Evolutionary conservation across 108 stramenopile genomes (phyloP).

Genomic region (Skeletonema tropicum): DNA sequence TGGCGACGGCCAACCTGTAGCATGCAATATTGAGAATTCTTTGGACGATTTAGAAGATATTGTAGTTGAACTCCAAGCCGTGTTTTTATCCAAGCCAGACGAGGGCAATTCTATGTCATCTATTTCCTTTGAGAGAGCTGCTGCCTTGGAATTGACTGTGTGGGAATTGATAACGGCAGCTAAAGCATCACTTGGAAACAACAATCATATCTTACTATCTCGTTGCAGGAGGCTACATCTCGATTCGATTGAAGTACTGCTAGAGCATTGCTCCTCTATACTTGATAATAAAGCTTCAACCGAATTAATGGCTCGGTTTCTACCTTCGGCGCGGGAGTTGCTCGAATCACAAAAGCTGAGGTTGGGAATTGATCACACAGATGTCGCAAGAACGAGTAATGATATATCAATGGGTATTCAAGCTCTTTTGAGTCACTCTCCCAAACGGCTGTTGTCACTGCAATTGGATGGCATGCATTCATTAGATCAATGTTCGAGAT

Average conservation of each 20-base stretch:
- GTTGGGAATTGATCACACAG: conserved; percentile 40
- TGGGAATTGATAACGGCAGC: conserved; percentile 64
- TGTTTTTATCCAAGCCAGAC: conserved; percentile 7
- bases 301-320: conserved; percentile 52
- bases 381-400: conserved; percentile 47
- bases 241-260: conserved; percentile 57
- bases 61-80: conserved; percentile 43
- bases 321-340: conserved; percentile 34
- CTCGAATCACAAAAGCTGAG: conserved; percentile 29
- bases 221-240: conserved; percentile 66
- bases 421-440: conserved; percentile 63
- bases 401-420: conserved; percentile 50
- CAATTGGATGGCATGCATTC: conserved; percentile 38
- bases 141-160: conserved; percentile 62
- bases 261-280: conserved; percentile 17
- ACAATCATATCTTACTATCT: conserved; percentile 62
- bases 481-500: conserved; percentile 56
- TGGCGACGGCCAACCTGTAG: conserved; percentile 20
- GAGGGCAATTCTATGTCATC: conserved; percentile 10
- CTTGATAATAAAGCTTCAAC: conserved; percentile 29
- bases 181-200: conserved; percentile 53
- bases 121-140: conserved; percentile 46
- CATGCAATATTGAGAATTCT: conserved; percentile 67
- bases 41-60: conserved; percentile 67
- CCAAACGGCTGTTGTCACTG: conserved; percentile 50